These are phyloP conservation scores for Moringa oleifera DNA, from an alignment of 345 rosid genomes.

Conservation along the genomic window DNA sequence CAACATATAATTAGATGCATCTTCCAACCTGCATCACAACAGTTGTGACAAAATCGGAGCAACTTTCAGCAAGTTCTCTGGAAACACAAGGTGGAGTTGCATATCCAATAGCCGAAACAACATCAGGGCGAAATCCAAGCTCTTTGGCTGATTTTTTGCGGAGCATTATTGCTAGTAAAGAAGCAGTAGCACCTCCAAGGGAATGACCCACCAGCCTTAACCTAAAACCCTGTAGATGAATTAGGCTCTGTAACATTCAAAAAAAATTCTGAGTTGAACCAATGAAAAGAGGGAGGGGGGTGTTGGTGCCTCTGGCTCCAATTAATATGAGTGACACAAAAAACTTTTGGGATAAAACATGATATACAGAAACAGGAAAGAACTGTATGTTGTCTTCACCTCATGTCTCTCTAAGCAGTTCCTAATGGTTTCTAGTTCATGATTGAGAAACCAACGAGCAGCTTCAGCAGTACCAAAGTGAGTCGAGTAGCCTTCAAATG, in stretches of 20 bases:
- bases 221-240: slow-evolving; percentile 79
- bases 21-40: slow-evolving; percentile 87
- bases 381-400: slow-evolving; percentile 33
- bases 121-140: slow-evolving; percentile 72
- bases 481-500: slow-evolving; percentile 85
- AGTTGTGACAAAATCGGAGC: slow-evolving; percentile 78
- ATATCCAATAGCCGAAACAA: slow-evolving; percentile 78
- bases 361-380: slow-evolving; percentile 8
- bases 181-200: slow-evolving; percentile 87
- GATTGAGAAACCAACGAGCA: slow-evolving; percentile 88
- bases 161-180: slow-evolving; percentile 80
- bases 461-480: slow-evolving; percentile 98
- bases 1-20: slow-evolving; percentile 4
- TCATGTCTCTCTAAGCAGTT: slow-evolving; percentile 60
- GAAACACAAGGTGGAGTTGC: slow-evolving; percentile 97
- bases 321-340: neutral
- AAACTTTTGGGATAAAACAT: neutral
- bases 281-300: neutral
- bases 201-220: slow-evolving; percentile 95
- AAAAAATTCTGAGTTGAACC: neutral
- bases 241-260: slow-evolving; percentile 21
- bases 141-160: slow-evolving; percentile 61
- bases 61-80: slow-evolving; percentile 77
- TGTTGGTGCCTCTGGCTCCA: neutral
- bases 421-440: slow-evolving; percentile 66